A percentile compares a stretch with the other conserved stretches of the same genome.
These are phyloP conservation scores for Yamadazyma atlantica DNA, from an alignment of 1,139 yeast genomes.

Conservation along the genomic window DNA sequence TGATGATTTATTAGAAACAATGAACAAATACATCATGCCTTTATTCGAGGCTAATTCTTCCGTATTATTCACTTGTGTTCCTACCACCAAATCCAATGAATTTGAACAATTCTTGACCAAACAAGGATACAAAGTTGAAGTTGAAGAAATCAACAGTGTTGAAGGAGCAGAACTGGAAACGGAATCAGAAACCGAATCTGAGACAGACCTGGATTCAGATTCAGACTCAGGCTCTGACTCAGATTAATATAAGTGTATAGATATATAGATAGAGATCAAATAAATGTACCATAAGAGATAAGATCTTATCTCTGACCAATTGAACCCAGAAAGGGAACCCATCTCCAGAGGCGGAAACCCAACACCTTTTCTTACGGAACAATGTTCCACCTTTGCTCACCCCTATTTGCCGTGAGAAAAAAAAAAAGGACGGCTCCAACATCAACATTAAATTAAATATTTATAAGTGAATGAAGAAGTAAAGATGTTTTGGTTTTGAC, in stretches of 20 bases:
- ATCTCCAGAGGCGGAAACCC: neutral
- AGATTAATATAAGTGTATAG: neutral
- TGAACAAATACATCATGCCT: constrained; percentile 60
- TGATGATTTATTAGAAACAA: constrained; percentile 54
- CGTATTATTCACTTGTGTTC: constrained; percentile 68
- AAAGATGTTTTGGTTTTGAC: too few relatives aligned
- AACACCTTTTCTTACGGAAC: neutral
- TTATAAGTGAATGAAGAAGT: too few relatives aligned
- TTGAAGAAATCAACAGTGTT: constrained; percentile 49
- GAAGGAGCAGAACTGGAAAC: constrained; percentile 17
- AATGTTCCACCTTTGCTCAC: neutral
- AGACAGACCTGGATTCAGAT: constrained; percentile 26
- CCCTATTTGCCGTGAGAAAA: neutral
- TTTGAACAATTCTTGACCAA: constrained; percentile 47
- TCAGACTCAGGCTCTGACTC: constrained; percentile 18
- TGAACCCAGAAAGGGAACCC: neutral
- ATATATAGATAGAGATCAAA: neutral
- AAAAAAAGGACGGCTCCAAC: too few relatives aligned
- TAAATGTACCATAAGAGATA: neutral
- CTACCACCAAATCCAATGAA: constrained; percentile 58
- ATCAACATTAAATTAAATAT: too few relatives aligned
- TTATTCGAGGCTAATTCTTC: constrained; percentile 60
- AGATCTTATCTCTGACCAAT: neutral
- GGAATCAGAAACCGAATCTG: constrained; percentile 21
- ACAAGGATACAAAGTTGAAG: constrained; percentile 60